A percentile compares a stretch with the other conserved stretches of the same genome.
phyloP scores from a whole-genome alignment of 257 asterid genomes.

The Fraxinus anomala region DNA sequence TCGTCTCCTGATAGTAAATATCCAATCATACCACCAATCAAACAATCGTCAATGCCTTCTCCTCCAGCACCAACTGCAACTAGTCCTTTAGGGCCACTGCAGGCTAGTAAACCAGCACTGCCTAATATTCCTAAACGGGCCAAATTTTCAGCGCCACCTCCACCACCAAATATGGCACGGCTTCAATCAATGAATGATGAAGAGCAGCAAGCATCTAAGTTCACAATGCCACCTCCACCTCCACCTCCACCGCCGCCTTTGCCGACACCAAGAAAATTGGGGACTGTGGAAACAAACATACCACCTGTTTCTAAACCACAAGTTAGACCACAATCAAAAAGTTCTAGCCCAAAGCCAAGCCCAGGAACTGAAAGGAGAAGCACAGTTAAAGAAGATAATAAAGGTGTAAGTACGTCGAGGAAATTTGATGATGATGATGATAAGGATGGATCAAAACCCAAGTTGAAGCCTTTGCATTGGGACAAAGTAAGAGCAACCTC shows the following conservation, averaged over 20 bases:
- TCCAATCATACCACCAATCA: conserved; percentile 76
- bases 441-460: conserved; percentile 68
- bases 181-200: conserved; percentile 62
- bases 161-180: conserved; percentile 73
- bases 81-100: conserved; percentile 33
- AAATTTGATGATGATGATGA: conserved; percentile 46
- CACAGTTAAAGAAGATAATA: conserved; percentile 32
- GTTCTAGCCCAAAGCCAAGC: conserved; percentile 37
- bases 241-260: conserved; percentile 27
- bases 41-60: conserved; percentile 52
- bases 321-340: conserved; percentile 38
- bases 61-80: conserved; percentile 30
- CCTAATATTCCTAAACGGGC: conserved; percentile 58
- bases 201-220: conserved; percentile 35
- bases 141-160: conserved; percentile 80
- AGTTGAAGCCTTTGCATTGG: conserved; percentile 94
- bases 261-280: conserved; percentile 44
- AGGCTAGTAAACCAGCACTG: conserved; percentile 37
- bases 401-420: conserved; percentile 37
- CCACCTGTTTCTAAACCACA: conserved; percentile 35
- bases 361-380: conserved; percentile 34
- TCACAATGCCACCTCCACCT: conserved; percentile 47
- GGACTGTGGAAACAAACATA: conserved; percentile 27
- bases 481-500: conserved; percentile 97
- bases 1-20: conserved; percentile 61